Conservation (phyloP, 2,329 filamentous ascomycete genomes). For the Decorospora gaudefroyi region DNA sequence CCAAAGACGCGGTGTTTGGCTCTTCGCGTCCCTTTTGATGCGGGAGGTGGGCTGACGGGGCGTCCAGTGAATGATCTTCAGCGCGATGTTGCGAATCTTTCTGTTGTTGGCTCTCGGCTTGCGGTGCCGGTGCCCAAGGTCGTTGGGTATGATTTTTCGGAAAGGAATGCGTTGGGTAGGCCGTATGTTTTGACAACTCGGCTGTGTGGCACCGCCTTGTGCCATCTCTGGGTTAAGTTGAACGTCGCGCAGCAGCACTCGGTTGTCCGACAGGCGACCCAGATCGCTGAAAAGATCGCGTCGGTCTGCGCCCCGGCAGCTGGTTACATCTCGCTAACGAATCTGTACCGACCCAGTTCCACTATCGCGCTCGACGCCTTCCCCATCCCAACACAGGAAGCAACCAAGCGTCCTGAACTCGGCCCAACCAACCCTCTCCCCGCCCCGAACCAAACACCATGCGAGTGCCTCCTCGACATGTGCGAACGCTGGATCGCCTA, state of each 20-base stretch:
- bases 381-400: background rate
- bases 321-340: conserved; percentile 1
- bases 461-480: background rate
- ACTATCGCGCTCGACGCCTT: conserved; percentile 1
- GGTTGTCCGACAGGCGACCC: background rate
- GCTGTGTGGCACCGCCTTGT: conserved; percentile 3
- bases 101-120: background rate
- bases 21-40: background rate
- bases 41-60: background rate
- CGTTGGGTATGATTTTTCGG: background rate
- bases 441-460: conserved; percentile 6
- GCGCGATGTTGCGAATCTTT: conserved; percentile 1
- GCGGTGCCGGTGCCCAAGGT: conserved; percentile 1
- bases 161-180: background rate
- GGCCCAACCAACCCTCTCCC: background rate
- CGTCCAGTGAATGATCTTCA: background rate
- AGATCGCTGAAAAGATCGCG: conserved; percentile 7
- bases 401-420: background rate
- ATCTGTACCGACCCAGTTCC: background rate
- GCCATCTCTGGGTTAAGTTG: background rate
- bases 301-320: conserved; percentile 2
- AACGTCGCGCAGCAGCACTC: background rate
- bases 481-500: conserved; percentile 6
- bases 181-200: conserved; percentile 9
- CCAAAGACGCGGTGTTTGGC: background rate